Base-by-base conservation (phyloP, 352 stramenopile genomes). In the Salisapilia sapeloensis region DNA sequence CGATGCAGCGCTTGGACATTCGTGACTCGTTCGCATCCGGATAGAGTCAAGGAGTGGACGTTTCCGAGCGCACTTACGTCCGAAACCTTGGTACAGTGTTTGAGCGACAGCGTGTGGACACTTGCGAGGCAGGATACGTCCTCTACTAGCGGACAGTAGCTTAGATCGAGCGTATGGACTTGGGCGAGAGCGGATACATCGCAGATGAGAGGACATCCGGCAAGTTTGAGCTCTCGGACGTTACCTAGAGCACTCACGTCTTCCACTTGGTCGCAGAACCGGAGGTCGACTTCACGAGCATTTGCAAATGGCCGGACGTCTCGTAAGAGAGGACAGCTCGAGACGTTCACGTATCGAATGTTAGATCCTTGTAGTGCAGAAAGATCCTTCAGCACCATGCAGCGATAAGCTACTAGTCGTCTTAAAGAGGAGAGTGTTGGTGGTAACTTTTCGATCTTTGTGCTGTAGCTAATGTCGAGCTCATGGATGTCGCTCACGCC, bases 381-480 rank as follows among this genome's bases (percentile, higher is more conserved):
- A 23, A 80, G 57, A 38, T 76, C 51, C 4, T 38, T 38, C 14
- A 80, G 51, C 1, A 40, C 41, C 2, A 75, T 45, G 24, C 67
- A 83, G 3, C 67, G 67, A 26, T 79, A 83, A 6, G 60, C 54
- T 13, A n/a, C n/a, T n/a, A n/a, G 31, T 45, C 12, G 40, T 11
- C n/a, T 29, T 24, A 29, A 37, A 40, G 18, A 18, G 24, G 32
- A 6, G 2, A 24, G 16, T 16, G 18, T 22, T 29, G 26, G 22
- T 24, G 17, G 22, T 4, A 3, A 46, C 0, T 42, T 44, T 5
- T 26, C 26, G 4, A 81, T 46, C 13, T 71, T 53, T 40, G 56
- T 60, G 37, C 64, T 79, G 33, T 77, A 84, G 40, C 67, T 80
- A 28, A 79, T 67, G 42, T 84, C 64, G 5, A 84, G 35, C 17